These are phyloP conservation scores for Artemisia annua DNA, from an alignment of 129 eudicot genomes.

Conservation along the genomic window DNA sequence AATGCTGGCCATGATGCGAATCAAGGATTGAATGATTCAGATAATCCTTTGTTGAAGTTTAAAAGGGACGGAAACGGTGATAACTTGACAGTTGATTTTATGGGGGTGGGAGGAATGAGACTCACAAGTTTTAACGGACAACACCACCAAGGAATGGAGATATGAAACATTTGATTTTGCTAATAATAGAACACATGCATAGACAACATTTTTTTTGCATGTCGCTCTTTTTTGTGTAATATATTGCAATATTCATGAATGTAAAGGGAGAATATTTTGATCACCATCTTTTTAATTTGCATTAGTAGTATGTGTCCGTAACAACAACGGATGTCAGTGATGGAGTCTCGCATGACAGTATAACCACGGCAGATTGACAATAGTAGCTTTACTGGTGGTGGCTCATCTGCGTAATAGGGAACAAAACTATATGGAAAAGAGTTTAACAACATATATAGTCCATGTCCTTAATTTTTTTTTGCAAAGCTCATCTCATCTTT, in stretches of 20 bases:
- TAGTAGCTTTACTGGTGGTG: too few relatives aligned
- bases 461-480: too few relatives aligned
- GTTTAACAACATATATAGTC: too few relatives aligned
- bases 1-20: constrained; percentile 18
- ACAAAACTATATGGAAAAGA: too few relatives aligned
- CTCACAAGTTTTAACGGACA: constrained; percentile 29
- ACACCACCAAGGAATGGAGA: constrained; percentile 45
- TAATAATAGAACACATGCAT: constrained; percentile 32
- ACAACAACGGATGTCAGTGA: too few relatives aligned
- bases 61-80: constrained; percentile 34
- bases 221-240: constrained; percentile 25
- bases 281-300: too few relatives aligned
- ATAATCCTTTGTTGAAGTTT: constrained; percentile 26
- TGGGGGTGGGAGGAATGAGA: constrained; percentile 51
- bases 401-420: too few relatives aligned
- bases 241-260: constrained; percentile 27
- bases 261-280: neutral
- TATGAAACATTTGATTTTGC: constrained; percentile 29
- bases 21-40: constrained; percentile 15
- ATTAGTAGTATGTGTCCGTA: too few relatives aligned
- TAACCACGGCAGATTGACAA: too few relatives aligned
- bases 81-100: constrained; percentile 38
- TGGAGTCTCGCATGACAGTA: too few relatives aligned
- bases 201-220: constrained; percentile 23
- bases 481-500: too few relatives aligned